These are phyloP conservation scores for Talaromyces sp. DNA, from an alignment of 2,329 filamentous ascomycete genomes.

Conservation along the genomic window DNA sequence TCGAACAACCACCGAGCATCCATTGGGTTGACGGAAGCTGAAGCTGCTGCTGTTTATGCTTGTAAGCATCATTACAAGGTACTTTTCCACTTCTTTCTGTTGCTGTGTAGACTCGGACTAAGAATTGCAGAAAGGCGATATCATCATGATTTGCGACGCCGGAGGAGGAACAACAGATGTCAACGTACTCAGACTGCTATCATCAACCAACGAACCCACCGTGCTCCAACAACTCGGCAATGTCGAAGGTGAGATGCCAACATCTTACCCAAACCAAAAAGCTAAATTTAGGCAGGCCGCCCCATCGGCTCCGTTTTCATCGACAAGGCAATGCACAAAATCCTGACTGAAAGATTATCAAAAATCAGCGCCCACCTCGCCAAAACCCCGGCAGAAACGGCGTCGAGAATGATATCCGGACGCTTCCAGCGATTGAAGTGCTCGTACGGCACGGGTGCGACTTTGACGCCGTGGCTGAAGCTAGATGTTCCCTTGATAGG, in stretches of 20 bases:
- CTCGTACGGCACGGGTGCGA: constrained; percentile 24
- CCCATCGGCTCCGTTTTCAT: constrained; percentile 35
- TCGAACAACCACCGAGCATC: constrained; percentile 30
- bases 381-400: constrained; percentile 15
- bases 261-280: background rate
- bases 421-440: constrained; percentile 30
- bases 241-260: background rate
- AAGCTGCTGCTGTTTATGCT: constrained; percentile 49
- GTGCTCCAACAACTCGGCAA: constrained; percentile 1
- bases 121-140: constrained; percentile 29
- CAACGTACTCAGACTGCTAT: constrained; percentile 4
- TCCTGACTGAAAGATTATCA: constrained; percentile 19
- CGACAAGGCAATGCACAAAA: constrained; percentile 24
- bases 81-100: background rate
- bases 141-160: constrained; percentile 47
- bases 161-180: constrained; percentile 43
- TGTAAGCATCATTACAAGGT: constrained; percentile 28
- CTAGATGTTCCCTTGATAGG: constrained; percentile 24
- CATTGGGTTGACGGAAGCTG: constrained; percentile 50
- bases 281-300: constrained; percentile 15
- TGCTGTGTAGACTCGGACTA: background rate
- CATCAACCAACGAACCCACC: background rate
- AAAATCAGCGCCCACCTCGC: constrained; percentile 16
- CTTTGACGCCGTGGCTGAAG: constrained; percentile 19
- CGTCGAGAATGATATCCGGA: constrained; percentile 26